Evolutionary conservation across 768 basidiomycete species (phyloP), one percentile per base, ranked within the genome.

Genomic region (Collybia mongolica): DNA sequence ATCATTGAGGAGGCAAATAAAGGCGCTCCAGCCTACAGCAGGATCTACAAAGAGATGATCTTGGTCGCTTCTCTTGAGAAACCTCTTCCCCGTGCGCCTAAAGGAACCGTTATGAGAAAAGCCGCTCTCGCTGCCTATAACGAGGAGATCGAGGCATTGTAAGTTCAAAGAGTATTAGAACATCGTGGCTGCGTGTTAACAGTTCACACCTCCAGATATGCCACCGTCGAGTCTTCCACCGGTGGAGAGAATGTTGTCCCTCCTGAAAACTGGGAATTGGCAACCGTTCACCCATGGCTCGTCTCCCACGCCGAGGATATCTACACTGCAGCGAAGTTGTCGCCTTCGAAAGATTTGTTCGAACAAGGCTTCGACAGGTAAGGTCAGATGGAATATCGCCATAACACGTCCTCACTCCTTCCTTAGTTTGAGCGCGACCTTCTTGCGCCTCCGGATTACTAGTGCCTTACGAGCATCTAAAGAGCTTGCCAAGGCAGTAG

Each of bases 1-100:
- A 55, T 60, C 8, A 65, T 76, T 5, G 73, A 74, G 20, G 65
- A 73, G 17, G 75, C 73, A 1, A 78, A 77, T 55, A 60, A 53
- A 18, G 56, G 57, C 2, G 66, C 68, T 0, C 73, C 76, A 0
- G 48, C 62, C 0, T 74, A 68, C 40, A 73, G 71, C 47, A 61
- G 70, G 6, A 64, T 76, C 11, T 76, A 73, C 61, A 74, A 73
- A 49, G 73, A 81, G 54, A 75, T 80, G 73, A 75, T 81, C 40
- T 38, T 79, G 28, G 61, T 79, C 14, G 64, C 76, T 0, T 59
- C 64, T 9, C 55, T 56, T 1, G 63, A 61, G 0, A 75, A 75
- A 44, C 76, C 72, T 0, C 63, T 80, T 48, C 60, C 69, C 4
- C 71, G 70, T 19, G 64, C 75, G 1, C 69, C 61, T 0, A 81